These are phyloP conservation scores for Hippophae gyantsensis DNA, from an alignment of 306 rosid species.

Conservation along the genomic window DNA sequence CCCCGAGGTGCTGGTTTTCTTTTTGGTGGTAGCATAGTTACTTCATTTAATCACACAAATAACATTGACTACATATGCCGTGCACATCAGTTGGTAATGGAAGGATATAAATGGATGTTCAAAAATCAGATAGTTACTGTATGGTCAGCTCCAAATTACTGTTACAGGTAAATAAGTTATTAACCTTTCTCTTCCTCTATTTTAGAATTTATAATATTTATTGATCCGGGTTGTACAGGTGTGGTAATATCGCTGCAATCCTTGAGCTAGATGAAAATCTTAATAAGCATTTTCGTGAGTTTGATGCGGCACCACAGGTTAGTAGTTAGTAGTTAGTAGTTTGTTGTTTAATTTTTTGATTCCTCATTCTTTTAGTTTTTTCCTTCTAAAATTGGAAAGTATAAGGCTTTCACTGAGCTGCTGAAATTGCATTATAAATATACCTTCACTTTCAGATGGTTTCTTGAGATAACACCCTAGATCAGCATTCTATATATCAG, in stretches of 20 bases:
- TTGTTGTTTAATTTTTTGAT: background rate
- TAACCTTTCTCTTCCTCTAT: constrained; percentile 10
- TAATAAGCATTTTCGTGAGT: constrained; percentile 78
- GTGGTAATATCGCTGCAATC: constrained; percentile 98
- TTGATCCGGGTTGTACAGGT: constrained; percentile 38
- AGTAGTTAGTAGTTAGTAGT: constrained; percentile 31
- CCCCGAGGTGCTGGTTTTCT: constrained; percentile 99
- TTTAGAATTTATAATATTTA: constrained; percentile 16
- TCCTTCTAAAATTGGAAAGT: background rate
- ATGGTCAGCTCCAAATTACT: constrained; percentile 99
- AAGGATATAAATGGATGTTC: constrained; percentile 99
- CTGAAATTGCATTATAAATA: no score
- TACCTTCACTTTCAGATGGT: no score
- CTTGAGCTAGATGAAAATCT: constrained; percentile 88
- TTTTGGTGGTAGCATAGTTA: constrained; percentile 86
- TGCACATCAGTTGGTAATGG: constrained; percentile 99
- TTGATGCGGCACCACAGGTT: constrained; percentile 98
- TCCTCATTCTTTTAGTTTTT: background rate
- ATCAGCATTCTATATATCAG: no score
- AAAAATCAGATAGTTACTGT: constrained; percentile 96
- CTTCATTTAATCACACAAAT: constrained; percentile 85
- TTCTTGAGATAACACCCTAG: no score
- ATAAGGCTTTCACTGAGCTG: background rate
- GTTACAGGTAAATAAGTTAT: constrained; percentile 60
- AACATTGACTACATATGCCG: constrained; percentile 94